Evolutionary conservation across 2,329 filamentous ascomycete genomes (phyloP).

Genomic region (Cryoendolithus antarcticus): DNA sequence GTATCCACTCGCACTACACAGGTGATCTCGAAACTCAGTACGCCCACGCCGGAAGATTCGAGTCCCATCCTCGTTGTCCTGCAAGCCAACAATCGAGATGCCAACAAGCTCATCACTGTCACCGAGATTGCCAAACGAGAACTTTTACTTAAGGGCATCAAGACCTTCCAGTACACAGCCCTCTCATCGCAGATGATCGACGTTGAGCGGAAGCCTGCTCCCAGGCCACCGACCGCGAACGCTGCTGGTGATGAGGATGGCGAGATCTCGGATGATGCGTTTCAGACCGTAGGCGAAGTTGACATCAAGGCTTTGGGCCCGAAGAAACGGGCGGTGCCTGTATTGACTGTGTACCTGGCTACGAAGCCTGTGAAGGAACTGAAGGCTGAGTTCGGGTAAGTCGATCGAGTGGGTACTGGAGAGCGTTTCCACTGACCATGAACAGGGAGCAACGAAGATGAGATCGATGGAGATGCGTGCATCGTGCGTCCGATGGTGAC

Average conservation of each 20-base stretch:
- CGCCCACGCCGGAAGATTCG: not conserved
- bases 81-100: conserved; percentile 26
- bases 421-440: too few species aligned
- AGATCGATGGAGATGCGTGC: too few species aligned
- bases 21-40: conserved; percentile 13
- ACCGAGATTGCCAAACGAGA: conserved; percentile 45
- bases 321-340: conserved; percentile 37
- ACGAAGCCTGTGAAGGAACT: conserved; percentile 43
- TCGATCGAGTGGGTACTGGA: not conserved
- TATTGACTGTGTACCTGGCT: conserved; percentile 51
- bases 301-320: conserved; percentile 21
- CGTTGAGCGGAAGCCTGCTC: conserved; percentile 11
- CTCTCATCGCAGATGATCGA: conserved; percentile 14
- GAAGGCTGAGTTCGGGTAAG: conserved; percentile 2
- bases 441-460: too few species aligned
- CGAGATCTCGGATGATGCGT: conserved; percentile 13
- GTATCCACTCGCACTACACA: conserved; percentile 19
- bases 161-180: conserved; percentile 28
- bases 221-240: not conserved
- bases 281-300: conserved; percentile 17
- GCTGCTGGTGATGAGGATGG: conserved; percentile 9
- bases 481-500: too few species aligned
- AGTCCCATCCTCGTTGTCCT: conserved; percentile 27
- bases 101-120: conserved; percentile 56
- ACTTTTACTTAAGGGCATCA: conserved; percentile 31